These are phyloP conservation scores for Globisporangium solare DNA, from an alignment of 352 stramenopile genomes.

Conservation along the genomic window DNA sequence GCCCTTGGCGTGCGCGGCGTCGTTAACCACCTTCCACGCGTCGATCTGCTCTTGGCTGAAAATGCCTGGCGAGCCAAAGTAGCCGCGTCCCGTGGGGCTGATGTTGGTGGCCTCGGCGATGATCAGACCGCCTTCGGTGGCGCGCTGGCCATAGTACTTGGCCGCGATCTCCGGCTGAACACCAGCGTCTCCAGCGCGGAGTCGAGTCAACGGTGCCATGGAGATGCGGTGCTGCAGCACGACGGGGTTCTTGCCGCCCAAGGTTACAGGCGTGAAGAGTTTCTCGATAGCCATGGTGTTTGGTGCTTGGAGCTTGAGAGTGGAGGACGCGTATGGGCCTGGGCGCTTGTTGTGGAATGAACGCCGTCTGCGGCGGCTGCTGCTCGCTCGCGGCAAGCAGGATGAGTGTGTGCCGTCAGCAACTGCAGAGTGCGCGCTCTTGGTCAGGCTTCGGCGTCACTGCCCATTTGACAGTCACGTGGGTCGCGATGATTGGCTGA, in stretches of 20 bases:
- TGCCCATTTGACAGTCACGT: no score
- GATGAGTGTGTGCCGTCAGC: no score
- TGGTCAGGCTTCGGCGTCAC: no score
- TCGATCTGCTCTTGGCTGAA: constrained; percentile 31
- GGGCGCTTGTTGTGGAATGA: no score
- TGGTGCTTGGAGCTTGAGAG: no score
- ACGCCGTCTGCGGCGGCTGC: no score
- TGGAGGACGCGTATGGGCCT: neutral
- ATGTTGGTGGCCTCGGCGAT: constrained; percentile 37
- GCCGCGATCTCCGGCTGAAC: constrained; percentile 17
- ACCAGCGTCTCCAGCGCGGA: constrained; percentile 11
- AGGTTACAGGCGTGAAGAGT: constrained; percentile 24
- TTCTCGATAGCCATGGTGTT: constrained; percentile 9
- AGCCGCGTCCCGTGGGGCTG: constrained; percentile 15
- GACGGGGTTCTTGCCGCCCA: constrained; percentile 25
- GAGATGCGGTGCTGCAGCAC: constrained; percentile 35
- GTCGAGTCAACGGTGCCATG: constrained; percentile 38
- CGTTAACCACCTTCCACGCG: constrained; percentile 36
- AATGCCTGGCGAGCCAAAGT: constrained; percentile 31
- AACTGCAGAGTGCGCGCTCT: no score
- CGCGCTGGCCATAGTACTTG: constrained; percentile 36
- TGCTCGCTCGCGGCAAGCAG: no score
- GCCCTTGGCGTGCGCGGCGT: constrained; percentile 56
- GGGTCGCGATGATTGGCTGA: no score
- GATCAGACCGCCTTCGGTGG: constrained; percentile 28